phyloP scores from a whole-genome alignment of 192 early-diverging fungal genomes.

The Backusella liffmaniae region DNA sequence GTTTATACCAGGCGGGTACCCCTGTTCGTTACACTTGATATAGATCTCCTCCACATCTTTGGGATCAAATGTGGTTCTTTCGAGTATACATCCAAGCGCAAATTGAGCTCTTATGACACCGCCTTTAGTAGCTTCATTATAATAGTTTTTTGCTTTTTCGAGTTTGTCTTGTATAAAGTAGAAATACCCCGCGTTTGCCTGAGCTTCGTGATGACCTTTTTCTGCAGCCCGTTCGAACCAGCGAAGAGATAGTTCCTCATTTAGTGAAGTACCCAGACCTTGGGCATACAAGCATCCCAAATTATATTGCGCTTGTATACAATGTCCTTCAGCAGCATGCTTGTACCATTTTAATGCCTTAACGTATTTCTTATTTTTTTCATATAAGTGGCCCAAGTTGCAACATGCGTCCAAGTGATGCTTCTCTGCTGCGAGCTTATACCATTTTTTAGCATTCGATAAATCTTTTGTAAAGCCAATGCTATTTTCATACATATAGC shows the following conservation, averaged over 20 bases:
- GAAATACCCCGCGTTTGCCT: background rate
- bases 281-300: background rate
- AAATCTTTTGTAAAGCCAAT: background rate
- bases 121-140: background rate
- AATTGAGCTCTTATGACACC: background rate
- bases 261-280: background rate
- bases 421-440: background rate
- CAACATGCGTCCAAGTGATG: background rate
- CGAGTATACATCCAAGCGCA: background rate
- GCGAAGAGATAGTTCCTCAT: fast-evolving
- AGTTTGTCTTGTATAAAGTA: background rate
- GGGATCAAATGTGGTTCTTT: background rate
- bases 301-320: background rate
- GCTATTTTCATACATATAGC: background rate
- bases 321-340: background rate
- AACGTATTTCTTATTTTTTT: background rate
- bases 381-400: background rate
- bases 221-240: background rate
- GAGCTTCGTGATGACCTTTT: background rate
- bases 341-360: background rate
- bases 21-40: background rate
- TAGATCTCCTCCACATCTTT: background rate
- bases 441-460: background rate
- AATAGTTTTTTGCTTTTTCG: background rate
- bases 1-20: background rate